Conservation (phyloP, 306 rosid species). For the Gastrolobium villosum region DNA sequence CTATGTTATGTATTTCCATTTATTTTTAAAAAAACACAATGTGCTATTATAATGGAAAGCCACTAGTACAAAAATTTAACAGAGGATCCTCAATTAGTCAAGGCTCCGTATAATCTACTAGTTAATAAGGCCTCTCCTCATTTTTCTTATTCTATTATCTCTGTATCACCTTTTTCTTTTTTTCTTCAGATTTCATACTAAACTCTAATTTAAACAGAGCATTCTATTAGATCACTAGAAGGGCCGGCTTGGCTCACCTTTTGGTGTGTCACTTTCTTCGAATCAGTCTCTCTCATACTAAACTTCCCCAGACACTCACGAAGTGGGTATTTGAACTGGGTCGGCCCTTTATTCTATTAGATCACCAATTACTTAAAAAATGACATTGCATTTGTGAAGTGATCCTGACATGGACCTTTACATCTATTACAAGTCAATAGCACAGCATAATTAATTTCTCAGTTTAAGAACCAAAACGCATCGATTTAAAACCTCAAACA, state of each 20-base stretch:
- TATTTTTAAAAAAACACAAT: neutral
- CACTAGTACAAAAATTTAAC: neutral
- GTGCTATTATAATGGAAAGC: neutral
- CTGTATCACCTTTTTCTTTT: conserved; percentile 7
- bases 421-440: conserved; percentile 11
- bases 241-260: no score
- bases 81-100: conserved; percentile 5
- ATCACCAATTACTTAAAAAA: neutral
- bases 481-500: neutral
- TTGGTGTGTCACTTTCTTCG: no score
- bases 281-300: no score
- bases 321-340: no score
- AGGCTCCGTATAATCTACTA: neutral
- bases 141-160: conserved; percentile 7
- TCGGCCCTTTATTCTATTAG: conserved; percentile 21
- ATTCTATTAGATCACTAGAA: conserved; percentile 22
- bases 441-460: neutral
- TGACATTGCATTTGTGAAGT: neutral
- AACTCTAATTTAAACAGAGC: conserved; percentile 18
- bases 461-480: neutral
- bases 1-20: neutral
- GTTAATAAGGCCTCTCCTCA: neutral
- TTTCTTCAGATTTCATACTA: conserved; percentile 7
- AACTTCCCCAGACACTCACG: no score
- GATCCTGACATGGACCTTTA: neutral